These are phyloP conservation scores for Talaromyces sp. DNA, from an alignment of 2,329 filamentous ascomycete species.

Conservation along the genomic window DNA sequence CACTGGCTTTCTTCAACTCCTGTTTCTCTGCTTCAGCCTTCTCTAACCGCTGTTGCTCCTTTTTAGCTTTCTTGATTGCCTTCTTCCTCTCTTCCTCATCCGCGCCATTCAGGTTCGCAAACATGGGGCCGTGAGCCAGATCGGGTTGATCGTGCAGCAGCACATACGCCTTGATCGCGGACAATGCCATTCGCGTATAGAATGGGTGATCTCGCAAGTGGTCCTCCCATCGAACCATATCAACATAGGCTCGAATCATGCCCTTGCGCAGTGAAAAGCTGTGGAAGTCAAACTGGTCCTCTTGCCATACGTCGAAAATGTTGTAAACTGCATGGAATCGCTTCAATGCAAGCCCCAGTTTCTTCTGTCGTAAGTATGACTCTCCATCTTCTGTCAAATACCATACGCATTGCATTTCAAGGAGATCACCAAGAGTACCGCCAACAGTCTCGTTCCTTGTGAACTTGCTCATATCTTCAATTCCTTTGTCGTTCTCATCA, in stretches of 20 bases:
- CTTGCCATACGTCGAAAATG: conserved; percentile 96
- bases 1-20: conserved; percentile 67
- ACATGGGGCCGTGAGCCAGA: conserved; percentile 54
- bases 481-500: conserved; percentile 77
- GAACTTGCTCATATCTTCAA: conserved; percentile 88
- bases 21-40: conserved; percentile 77
- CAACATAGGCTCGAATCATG: conserved; percentile 87
- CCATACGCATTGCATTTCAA: conserved; percentile 99
- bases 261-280: conserved; percentile 95
- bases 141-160: conserved; percentile 70
- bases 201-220: conserved; percentile 86
- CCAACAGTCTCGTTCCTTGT: conserved; percentile 85
- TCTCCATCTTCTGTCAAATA: conserved; percentile 93
- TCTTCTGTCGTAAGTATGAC: conserved; percentile 74
- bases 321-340: conserved; percentile 81
- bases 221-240: conserved; percentile 97
- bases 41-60: conserved; percentile 67
- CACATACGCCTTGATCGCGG: conserved; percentile 75
- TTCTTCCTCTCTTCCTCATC: conserved; percentile 70
- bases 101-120: conserved; percentile 51
- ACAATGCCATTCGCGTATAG: conserved; percentile 76
- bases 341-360: conserved; percentile 82
- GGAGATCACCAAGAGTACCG: conserved; percentile 80
- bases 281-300: conserved; percentile 99
- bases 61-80: conserved; percentile 83